These are phyloP conservation scores for Colletotrichum sp. DNA, from an alignment of 2,329 filamentous ascomycete genomes.

Conservation along the genomic window DNA sequence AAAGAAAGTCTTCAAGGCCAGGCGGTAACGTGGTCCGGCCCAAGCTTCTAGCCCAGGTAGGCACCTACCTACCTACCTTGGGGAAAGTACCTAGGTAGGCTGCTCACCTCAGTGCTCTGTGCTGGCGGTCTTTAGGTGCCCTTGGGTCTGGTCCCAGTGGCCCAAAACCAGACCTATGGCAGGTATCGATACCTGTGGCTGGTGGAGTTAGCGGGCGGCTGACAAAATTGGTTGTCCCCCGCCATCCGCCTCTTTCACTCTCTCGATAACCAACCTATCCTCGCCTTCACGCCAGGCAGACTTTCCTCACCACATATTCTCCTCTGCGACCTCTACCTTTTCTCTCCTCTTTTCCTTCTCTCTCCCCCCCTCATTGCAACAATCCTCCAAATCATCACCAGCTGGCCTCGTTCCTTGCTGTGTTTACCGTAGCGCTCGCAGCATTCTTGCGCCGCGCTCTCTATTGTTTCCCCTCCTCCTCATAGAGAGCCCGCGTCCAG, in stretches of 20 bases:
- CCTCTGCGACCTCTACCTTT: background rate
- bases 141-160: background rate
- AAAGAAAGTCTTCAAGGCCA: background rate
- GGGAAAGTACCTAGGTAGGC: background rate
- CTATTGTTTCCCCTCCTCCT: constrained; percentile 28
- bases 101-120: background rate
- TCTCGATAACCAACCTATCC: constrained; percentile 21
- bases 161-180: background rate
- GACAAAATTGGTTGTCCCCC: constrained; percentile 26
- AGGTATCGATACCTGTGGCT: constrained; percentile 23
- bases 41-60: background rate
- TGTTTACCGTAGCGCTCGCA: background rate
- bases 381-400: background rate
- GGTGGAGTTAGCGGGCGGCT: constrained; percentile 24
- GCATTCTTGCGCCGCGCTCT: constrained; percentile 17
- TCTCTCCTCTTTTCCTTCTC: background rate
- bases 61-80: too few species aligned
- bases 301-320: constrained; percentile 7
- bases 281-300: constrained; percentile 19
- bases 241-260: constrained; percentile 22
- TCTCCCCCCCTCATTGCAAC: constrained; percentile 3
- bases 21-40: background rate
- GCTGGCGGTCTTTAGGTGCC: background rate
- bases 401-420: background rate
- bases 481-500: constrained; percentile 11